Evolutionary conservation across 139 green algal species (phyloP).

Genomic region (Spirogloea muscicola): DNA sequence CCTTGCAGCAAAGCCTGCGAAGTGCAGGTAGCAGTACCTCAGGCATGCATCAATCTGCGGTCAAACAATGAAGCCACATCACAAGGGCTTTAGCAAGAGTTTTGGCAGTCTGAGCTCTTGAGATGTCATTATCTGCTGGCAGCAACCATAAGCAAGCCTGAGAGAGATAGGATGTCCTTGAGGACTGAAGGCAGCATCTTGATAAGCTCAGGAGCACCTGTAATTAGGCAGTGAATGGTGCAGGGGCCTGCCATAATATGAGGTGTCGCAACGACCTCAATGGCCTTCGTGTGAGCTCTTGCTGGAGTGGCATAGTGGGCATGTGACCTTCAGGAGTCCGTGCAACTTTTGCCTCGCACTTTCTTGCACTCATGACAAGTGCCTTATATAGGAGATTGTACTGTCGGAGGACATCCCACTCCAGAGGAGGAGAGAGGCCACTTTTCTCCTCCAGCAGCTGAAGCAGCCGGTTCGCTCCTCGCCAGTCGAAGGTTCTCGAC

Average conservation of each 20-base stretch:
- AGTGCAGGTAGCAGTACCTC: not conserved
- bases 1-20: too few species aligned
- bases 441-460: constrained; percentile 30
- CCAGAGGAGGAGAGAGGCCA: constrained; percentile 9
- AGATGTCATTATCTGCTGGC: not conserved
- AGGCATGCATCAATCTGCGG: not conserved
- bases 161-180: not conserved
- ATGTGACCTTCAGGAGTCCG: too few species aligned
- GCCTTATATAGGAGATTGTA: constrained; percentile 10
- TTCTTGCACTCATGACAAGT: too few species aligned
- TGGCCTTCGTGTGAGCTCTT: too few species aligned
- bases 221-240: too few species aligned
- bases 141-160: not conserved
- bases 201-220: constrained; percentile 2
- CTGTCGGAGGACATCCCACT: not conserved
- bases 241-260: too few species aligned
- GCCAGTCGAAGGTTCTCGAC: not conserved
- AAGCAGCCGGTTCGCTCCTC: constrained; percentile 16
- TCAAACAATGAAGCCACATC: not conserved
- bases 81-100: not conserved
- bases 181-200: not conserved
- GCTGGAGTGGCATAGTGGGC: too few species aligned
- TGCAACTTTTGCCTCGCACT: too few species aligned
- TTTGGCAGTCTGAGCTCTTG: not conserved
- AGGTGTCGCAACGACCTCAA: too few species aligned